Percentiles rank a stretch among this genome's conserved stretches.
Evolutionary conservation across 1,284 basidiomycete genomes (phyloP).

Genomic region (Moniliophthora roreri): DNA sequence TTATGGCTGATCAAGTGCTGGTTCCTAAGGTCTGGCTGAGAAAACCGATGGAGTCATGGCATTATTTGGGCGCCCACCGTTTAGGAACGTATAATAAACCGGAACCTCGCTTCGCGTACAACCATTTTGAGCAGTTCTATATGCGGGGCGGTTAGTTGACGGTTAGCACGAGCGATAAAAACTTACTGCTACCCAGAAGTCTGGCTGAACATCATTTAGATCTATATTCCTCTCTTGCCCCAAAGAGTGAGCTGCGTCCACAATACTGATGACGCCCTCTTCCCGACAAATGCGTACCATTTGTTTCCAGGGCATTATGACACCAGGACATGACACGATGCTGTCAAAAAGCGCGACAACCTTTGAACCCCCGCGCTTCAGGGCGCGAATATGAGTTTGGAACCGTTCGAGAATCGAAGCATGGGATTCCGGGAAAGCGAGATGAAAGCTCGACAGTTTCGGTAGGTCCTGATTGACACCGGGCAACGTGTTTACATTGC

Average conservation of each 20-base stretch:
- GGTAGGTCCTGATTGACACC: constrained; percentile 63
- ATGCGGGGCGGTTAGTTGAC: neutral
- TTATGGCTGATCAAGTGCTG: constrained; percentile 59
- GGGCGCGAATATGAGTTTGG: constrained; percentile 34
- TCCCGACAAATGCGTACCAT: constrained; percentile 69
- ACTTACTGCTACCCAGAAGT: constrained; percentile 80
- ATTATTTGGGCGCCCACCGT: constrained; percentile 42
- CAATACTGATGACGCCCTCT: constrained; percentile 64
- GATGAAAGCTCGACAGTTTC: constrained; percentile 52
- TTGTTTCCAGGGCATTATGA: constrained; percentile 77
- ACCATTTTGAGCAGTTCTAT: constrained; percentile 85
- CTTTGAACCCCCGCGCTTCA: constrained; percentile 33
- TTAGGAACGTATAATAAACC: constrained; percentile 79
- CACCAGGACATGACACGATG: constrained; percentile 73
- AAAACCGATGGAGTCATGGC: neutral
- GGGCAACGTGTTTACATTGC: constrained; percentile 23
- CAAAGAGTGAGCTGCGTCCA: constrained; percentile 87
- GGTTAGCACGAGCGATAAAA: neutral
- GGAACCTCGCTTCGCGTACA: constrained; percentile 69
- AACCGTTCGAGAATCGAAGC: constrained; percentile 58
- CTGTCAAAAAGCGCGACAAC: constrained; percentile 77
- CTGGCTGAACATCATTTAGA: constrained; percentile 58
- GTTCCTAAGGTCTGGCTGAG: constrained; percentile 46
- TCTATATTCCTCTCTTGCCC: constrained; percentile 62
- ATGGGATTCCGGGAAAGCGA: constrained; percentile 68